Base-by-base conservation (phyloP, 139 green algal species). In the Edaphochlamys debaryana region DNA sequence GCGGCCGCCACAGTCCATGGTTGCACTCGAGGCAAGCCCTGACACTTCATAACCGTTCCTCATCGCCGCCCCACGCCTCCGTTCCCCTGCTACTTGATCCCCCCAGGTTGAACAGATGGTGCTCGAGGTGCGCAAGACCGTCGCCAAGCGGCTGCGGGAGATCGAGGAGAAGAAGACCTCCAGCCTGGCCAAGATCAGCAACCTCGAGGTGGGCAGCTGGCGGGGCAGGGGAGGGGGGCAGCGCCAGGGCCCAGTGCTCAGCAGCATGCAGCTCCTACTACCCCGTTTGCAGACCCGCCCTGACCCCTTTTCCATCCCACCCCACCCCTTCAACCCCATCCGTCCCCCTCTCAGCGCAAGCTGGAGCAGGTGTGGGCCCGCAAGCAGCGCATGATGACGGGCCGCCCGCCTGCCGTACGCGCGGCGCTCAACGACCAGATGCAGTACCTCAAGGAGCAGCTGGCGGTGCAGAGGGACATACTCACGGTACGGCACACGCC, bases 321-420 rank as follows among this genome's bases (percentile, higher is more conserved):
- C n/a, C n/a, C n/a, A n/a, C n/a, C n/a, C n/a, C n/a, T n/a, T n/a
- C n/a, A n/a, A n/a, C n/a, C n/a, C n/a, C n/a, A n/a, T n/a, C n/a
- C n/a, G n/a, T 30, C 50, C 30, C 48, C 3, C 50, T 48, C 71
- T 1, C 71, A 80, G 73, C 73, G 30, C 56, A 58, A 69, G 38
- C 25, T 80, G 23, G 73, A 80, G 56, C 9, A 38, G 0, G 23
- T 58, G 38, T 80, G 40, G 56, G 38, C 32, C 29, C 56, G 73
- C 23, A 66, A 62, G 56, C 73, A 80, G 73, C 73, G 73, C 20
- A 37, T 42, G 73, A 56, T 80, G 38, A 38, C 73, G 7, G 58
- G 56, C 58, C 38, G 38, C 9, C 73, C 73, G 7, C 38, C 73
- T 29, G 73, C 73, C 3, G 9, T 41, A 30, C 56, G 73, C 4